Conservation (phyloP, 345 rosid species). For the Populus ilicifolia region DNA sequence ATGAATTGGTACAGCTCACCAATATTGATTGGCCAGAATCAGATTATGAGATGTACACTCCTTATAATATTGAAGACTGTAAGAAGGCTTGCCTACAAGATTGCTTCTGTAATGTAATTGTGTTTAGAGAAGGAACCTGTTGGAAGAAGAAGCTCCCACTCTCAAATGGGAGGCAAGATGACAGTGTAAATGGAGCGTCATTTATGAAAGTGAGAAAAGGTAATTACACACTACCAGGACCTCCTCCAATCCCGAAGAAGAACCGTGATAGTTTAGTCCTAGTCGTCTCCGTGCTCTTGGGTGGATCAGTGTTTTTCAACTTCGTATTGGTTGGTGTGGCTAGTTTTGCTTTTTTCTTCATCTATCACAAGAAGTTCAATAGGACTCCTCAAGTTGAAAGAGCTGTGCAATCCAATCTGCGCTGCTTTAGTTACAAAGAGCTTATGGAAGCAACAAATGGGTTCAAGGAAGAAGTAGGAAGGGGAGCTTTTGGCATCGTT, state of each 20-base stretch:
- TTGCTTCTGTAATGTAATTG: background rate
- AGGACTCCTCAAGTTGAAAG: too few species aligned
- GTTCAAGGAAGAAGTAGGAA: conserved; percentile 39
- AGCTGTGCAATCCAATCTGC: conserved; percentile 20
- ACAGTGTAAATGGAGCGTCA: background rate
- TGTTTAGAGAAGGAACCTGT: conserved; percentile 16
- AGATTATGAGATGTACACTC: conserved; percentile 14
- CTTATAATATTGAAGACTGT: background rate
- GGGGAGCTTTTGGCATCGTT: conserved; percentile 33
- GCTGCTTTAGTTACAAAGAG: conserved; percentile 29
- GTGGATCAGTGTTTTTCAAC: conserved; percentile 27
- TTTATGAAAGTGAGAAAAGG: too few species aligned
- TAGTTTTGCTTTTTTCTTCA: conserved; percentile 2
- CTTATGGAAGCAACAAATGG: conserved; percentile 31
- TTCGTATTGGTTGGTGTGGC: conserved; percentile 10
- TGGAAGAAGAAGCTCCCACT: conserved; percentile 44
- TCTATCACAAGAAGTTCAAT: background rate
- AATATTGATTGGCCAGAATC: background rate
- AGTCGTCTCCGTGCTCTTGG: conserved; percentile 19
- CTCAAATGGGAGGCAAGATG: conserved; percentile 24
- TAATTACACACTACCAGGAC: too few species aligned
- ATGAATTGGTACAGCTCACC: background rate
- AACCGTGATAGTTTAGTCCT: background rate
- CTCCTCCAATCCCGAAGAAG: too few species aligned
- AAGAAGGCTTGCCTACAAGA: background rate